Evolutionary conservation across 371 early-diverging fungal species (phyloP).

Genomic region (Rhizopus delemar): DNA sequence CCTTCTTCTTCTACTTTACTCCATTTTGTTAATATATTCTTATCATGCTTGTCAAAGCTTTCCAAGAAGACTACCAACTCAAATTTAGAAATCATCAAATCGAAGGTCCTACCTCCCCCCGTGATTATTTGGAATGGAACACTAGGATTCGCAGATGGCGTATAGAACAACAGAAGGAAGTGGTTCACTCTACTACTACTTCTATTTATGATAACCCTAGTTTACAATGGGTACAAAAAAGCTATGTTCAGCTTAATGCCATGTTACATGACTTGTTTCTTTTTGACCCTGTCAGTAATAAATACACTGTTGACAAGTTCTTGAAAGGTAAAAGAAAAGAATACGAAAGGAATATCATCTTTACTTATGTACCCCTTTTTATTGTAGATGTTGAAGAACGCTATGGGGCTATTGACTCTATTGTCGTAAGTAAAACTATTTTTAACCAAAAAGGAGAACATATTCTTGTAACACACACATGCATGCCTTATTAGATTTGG

Average conservation of each 20-base stretch:
- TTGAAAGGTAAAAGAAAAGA: constrained; percentile 18
- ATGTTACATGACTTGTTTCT: constrained; percentile 32
- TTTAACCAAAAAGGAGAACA: neutral
- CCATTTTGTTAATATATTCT: neutral
- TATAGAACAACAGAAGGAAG: constrained; percentile 20
- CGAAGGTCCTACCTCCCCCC: constrained; percentile 33
- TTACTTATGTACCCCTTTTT: neutral
- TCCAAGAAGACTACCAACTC: constrained; percentile 28
- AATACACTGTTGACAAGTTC: constrained; percentile 27
- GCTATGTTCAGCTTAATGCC: constrained; percentile 31
- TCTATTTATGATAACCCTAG: constrained; percentile 22
- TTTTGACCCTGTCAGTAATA: constrained; percentile 26
- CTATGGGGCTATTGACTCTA: constrained; percentile 29
- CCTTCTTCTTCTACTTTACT: neutral
- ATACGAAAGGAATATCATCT: neutral
- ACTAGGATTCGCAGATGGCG: constrained; percentile 24
- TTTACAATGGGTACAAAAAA: constrained; percentile 29
- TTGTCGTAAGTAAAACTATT: constrained; percentile 24
- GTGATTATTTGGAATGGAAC: constrained; percentile 31
- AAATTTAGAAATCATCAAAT: constrained; percentile 26
- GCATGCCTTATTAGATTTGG: constrained; percentile 9
- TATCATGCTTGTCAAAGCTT: constrained; percentile 34
- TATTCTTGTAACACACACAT: no score
- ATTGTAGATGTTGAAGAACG: constrained; percentile 23
- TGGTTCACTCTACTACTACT: constrained; percentile 6